phyloP scores from a whole-genome alignment of 108 stramenopile genomes.

The Hondaea fermentalgiana region DNA sequence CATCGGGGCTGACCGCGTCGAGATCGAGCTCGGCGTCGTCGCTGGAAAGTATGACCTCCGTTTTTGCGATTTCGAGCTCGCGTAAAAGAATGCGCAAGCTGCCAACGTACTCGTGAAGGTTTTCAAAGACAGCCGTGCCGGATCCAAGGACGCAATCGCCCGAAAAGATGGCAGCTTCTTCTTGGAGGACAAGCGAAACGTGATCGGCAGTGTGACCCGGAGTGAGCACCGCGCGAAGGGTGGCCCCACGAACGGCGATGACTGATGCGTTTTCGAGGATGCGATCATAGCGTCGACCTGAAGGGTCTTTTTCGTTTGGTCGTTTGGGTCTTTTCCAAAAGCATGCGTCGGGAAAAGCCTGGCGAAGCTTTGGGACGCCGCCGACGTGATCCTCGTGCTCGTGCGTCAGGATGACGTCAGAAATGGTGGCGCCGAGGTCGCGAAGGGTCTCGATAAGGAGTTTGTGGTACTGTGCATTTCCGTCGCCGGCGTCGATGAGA shows the following conservation, averaged over 20 bases:
- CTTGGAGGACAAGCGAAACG: slow-evolving; percentile 14
- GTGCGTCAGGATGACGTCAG: slow-evolving; percentile 21
- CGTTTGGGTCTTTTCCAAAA: slow-evolving; percentile 4
- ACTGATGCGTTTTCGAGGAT: neutral
- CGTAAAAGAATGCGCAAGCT: neutral
- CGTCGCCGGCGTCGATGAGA: slow-evolving; percentile 43
- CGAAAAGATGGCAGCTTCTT: slow-evolving; percentile 20
- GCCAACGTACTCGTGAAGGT: slow-evolving; percentile 18
- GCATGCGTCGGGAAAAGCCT: neutral
- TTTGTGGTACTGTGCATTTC: slow-evolving; percentile 12
- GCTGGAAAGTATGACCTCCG: neutral
- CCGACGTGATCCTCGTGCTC: slow-evolving; percentile 29
- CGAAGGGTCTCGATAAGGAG: slow-evolving; percentile 24
- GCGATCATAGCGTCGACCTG: neutral
- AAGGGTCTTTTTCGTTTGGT: neutral
- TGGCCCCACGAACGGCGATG: neutral
- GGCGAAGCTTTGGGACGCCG: neutral
- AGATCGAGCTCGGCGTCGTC: neutral
- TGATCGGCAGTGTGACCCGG: slow-evolving; percentile 32
- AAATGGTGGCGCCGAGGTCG: slow-evolving; percentile 17
- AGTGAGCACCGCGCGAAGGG: slow-evolving; percentile 20
- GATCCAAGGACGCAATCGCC: slow-evolving; percentile 31
- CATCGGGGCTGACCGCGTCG: neutral
- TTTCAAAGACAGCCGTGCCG: slow-evolving; percentile 32
- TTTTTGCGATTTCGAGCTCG: neutral